Conservation (phyloP, 371 early-diverging fungal species). For the Blyttiomyces sp. region DNA sequence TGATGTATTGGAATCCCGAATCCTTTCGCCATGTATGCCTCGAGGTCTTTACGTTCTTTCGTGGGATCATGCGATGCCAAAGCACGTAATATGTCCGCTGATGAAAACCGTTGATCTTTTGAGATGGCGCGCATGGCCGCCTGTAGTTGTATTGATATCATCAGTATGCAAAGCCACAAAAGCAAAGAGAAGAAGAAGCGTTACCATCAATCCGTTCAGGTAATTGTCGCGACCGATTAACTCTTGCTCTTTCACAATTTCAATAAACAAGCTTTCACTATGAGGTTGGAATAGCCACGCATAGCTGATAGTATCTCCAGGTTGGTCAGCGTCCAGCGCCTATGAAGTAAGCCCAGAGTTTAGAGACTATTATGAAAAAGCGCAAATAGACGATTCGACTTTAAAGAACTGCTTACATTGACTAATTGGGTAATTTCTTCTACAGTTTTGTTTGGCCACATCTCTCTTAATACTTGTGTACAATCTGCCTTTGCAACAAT, state of each 20-base stretch:
- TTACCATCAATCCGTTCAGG: constrained; percentile 21
- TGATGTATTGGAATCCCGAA: constrained; percentile 15
- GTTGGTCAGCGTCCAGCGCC: constrained; percentile 44
- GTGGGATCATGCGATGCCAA: constrained; percentile 25
- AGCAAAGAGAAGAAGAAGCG: not conserved
- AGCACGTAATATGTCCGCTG: constrained; percentile 19
- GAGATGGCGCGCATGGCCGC: constrained; percentile 8
- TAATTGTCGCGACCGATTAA: constrained; percentile 28
- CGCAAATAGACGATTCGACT: not conserved
- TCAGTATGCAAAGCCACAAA: not conserved
- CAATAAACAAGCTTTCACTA: constrained; percentile 35
- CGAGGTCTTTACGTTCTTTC: constrained; percentile 25
- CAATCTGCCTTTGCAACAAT: constrained; percentile 23
- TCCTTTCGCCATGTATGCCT: constrained; percentile 30
- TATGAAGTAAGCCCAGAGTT: not conserved
- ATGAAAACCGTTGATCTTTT: constrained; percentile 29
- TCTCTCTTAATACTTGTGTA: constrained; percentile 12
- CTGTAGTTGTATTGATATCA: not conserved
- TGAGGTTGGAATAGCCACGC: constrained; percentile 40
- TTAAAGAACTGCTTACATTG: constrained; percentile 14
- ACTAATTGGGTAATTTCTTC: constrained; percentile 21
- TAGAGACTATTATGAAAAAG: too few relatives aligned
- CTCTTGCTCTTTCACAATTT: constrained; percentile 41
- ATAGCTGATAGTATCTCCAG: constrained; percentile 34
- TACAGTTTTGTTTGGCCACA: constrained; percentile 35